Conservation (phyloP, 2,329 filamentous ascomycete genomes). For the Ceratocystiopsis minuta region DNA sequence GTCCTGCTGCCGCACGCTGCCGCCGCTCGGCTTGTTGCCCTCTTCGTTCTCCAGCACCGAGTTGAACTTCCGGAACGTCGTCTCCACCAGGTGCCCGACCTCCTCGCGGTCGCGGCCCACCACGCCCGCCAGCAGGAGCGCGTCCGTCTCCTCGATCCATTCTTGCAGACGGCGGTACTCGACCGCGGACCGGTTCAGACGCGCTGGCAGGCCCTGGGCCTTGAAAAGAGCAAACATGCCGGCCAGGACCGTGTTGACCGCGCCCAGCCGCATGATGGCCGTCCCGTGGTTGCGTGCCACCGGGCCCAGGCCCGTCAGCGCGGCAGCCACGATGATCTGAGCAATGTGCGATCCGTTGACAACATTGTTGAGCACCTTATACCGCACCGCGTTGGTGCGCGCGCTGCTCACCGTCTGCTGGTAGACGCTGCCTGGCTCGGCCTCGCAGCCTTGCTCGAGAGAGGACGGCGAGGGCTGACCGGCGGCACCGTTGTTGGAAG, state of each 20-base stretch:
- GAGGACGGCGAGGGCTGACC: slow-evolving; percentile 10
- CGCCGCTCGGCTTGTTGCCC: slow-evolving; percentile 5
- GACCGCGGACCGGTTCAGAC: slow-evolving; percentile 26
- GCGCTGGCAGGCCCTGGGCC: slow-evolving; percentile 30
- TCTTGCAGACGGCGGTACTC: slow-evolving; percentile 29
- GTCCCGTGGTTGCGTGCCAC: slow-evolving; percentile 29
- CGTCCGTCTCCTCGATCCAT: slow-evolving; percentile 35
- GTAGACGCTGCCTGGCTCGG: slow-evolving; percentile 22
- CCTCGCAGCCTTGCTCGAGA: slow-evolving; percentile 18
- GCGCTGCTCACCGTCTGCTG: slow-evolving; percentile 18
- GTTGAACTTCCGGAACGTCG: slow-evolving; percentile 21
- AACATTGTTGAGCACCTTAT: slow-evolving; percentile 17
- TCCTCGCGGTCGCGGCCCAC: slow-evolving; percentile 24
- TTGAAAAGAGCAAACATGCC: slow-evolving; percentile 39
- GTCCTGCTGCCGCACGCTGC: slow-evolving; percentile 4
- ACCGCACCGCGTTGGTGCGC: slow-evolving; percentile 16
- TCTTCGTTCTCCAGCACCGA: slow-evolving; percentile 7
- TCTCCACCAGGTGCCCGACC: slow-evolving; percentile 24
- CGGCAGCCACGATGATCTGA: slow-evolving; percentile 29
- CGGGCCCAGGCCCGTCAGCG: slow-evolving; percentile 27
- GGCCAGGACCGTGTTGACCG: slow-evolving; percentile 43
- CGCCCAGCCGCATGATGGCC: slow-evolving; percentile 38
- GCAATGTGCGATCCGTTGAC: slow-evolving; percentile 25
- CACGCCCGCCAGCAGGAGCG: slow-evolving; percentile 22
- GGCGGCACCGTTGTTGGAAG: slow-evolving; percentile 5